Percentiles rank a stretch among this genome's conserved stretches.
phyloP scores from a whole-genome alignment of 805 yeast genomes.

The Candida alai region DNA sequence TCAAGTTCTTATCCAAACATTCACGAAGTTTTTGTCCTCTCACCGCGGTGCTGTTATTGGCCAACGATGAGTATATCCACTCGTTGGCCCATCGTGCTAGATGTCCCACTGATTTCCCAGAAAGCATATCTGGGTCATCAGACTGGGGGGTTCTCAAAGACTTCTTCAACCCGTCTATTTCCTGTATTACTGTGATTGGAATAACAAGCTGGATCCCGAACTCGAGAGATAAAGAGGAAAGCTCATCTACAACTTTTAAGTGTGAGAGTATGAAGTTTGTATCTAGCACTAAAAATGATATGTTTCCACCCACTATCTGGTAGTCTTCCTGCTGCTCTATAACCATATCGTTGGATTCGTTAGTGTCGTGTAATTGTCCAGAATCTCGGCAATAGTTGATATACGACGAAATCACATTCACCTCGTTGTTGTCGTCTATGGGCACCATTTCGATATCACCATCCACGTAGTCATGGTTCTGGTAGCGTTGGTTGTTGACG shows the following conservation, averaged over 20 bases:
- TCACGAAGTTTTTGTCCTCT: constrained; percentile 64
- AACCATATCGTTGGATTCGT: constrained; percentile 13
- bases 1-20: constrained; percentile 39
- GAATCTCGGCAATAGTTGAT: constrained; percentile 16
- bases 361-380: constrained; percentile 8
- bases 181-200: constrained; percentile 68
- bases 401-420: constrained; percentile 40
- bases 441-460: constrained; percentile 49
- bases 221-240: constrained; percentile 36
- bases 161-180: constrained; percentile 78
- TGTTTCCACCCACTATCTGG: constrained; percentile 16
- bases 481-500: constrained; percentile 6
- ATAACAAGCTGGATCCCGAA: constrained; percentile 55
- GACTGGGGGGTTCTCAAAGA: constrained; percentile 18
- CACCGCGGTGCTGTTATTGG: constrained; percentile 47
- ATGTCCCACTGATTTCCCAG: constrained; percentile 42
- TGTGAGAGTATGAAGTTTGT: constrained; percentile 81
- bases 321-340: constrained; percentile 12
- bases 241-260: constrained; percentile 50
- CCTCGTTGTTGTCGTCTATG: constrained; percentile 44
- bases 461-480: constrained; percentile 8
- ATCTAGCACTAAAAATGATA: constrained; percentile 60
- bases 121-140: constrained; percentile 11
- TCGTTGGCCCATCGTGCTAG: constrained; percentile 70
- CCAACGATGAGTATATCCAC: constrained; percentile 68